phyloP scores from a whole-genome alignment of 2,329 filamentous ascomycete genomes.

The Aspergillus novoparasiticus region DNA sequence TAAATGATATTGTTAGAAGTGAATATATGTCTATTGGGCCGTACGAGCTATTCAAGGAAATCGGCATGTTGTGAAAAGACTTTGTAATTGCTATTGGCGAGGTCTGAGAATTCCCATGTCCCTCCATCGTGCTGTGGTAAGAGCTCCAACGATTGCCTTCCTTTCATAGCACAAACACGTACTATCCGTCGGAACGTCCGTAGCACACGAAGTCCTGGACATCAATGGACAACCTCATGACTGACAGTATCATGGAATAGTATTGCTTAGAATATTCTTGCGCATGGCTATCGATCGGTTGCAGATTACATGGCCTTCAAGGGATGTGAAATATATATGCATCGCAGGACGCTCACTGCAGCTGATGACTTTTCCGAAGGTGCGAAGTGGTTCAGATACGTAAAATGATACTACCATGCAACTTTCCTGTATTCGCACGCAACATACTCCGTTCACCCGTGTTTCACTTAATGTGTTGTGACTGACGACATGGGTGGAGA shows the following conservation, averaged over 20 bases:
- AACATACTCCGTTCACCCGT: too few relatives aligned
- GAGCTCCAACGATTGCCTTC: neutral
- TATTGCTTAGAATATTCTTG: accelerated
- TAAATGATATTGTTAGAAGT: neutral
- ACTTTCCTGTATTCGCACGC: too few relatives aligned
- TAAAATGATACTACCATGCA: too few relatives aligned
- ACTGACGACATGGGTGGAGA: too few relatives aligned
- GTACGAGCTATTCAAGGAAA: neutral
- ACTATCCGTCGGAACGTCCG: neutral
- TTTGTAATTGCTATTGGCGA: too few relatives aligned
- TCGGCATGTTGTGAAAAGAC: too few relatives aligned
- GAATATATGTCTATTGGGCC: neutral
- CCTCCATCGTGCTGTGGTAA: neutral
- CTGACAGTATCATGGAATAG: neutral
- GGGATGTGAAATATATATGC: too few relatives aligned
- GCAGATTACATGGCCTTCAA: too few relatives aligned
- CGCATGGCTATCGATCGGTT: neutral
- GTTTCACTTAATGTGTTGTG: too few relatives aligned
- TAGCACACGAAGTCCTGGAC: neutral
- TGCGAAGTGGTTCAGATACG: too few relatives aligned
- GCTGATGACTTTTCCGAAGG: too few relatives aligned
- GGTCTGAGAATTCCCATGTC: neutral
- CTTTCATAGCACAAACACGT: neutral
- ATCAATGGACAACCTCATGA: neutral
- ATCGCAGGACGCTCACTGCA: too few relatives aligned